Conservation (phyloP, 495 filamentous ascomycete species). For the Penicillium manginii region DNA sequence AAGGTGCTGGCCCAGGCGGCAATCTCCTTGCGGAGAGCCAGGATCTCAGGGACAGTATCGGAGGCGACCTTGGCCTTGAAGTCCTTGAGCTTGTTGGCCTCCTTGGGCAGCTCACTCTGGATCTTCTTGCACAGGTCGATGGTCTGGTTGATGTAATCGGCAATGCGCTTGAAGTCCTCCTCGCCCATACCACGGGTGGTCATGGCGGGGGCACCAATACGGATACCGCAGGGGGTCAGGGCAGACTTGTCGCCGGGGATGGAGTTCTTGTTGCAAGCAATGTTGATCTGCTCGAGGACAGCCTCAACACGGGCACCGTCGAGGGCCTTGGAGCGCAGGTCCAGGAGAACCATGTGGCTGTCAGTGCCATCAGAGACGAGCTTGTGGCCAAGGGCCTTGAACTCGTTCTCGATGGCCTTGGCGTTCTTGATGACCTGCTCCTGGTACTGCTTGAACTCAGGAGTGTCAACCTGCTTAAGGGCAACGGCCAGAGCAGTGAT, state of each 20-base stretch:
- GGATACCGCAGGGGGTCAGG: slow-evolving; percentile 90
- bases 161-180: slow-evolving; percentile 91
- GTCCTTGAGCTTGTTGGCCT: slow-evolving; percentile 98
- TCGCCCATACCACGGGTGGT: slow-evolving; percentile 91
- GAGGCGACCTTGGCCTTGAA: slow-evolving; percentile 90
- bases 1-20: slow-evolving; percentile 84
- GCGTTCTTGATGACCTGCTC: slow-evolving; percentile 90
- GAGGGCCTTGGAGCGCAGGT: slow-evolving; percentile 76
- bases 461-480: slow-evolving; percentile 88
- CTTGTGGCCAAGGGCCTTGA: slow-evolving; percentile 83
- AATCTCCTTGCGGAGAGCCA: slow-evolving; percentile 85
- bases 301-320: slow-evolving; percentile 97
- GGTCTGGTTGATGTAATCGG: slow-evolving; percentile 80
- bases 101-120: slow-evolving; percentile 85
- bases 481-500: slow-evolving; percentile 98
- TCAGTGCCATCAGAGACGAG: slow-evolving; percentile 96
- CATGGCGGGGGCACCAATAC: slow-evolving; percentile 97
- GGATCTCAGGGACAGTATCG: slow-evolving; percentile 78
- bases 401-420: slow-evolving; percentile 71
- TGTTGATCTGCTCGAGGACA: slow-evolving; percentile 95
- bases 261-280: slow-evolving; percentile 99
- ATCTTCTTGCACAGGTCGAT: slow-evolving; percentile 84
- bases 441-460: slow-evolving; percentile 97
- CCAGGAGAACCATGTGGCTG: slow-evolving; percentile 97
- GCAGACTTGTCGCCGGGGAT: slow-evolving; percentile 98